Conservation (phyloP, 2,329 filamentous ascomycete genomes). For the Paecilomyces dactylethromorphus region DNA sequence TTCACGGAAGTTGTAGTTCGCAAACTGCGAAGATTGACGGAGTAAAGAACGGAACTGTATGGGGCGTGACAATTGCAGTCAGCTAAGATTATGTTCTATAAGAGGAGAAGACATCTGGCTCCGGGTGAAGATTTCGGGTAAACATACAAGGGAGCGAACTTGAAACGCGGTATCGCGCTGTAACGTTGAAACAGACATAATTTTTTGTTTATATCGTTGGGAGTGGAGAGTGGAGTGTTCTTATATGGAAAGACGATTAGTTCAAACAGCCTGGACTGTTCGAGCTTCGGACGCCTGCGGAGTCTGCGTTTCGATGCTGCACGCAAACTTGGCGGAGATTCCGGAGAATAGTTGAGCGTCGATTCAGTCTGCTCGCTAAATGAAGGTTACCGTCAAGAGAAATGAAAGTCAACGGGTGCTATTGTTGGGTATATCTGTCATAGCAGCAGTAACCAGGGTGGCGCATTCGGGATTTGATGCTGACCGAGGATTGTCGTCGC, state of each 20-base stretch:
- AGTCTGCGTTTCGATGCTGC: not conserved
- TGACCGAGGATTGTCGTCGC: not conserved
- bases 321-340: not conserved
- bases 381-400: not conserved
- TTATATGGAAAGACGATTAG: not conserved
- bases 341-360: not conserved
- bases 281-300: not conserved
- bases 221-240: constrained; percentile 1
- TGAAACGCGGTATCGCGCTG: constrained; percentile 40
- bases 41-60: constrained; percentile 83
- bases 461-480: constrained; percentile 9
- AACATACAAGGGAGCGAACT: constrained; percentile 40
- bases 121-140: not conserved
- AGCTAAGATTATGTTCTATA: not conserved
- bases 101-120: not conserved
- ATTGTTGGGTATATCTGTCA: constrained; percentile 15
- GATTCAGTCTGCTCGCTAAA: not conserved
- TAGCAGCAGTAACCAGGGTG: constrained; percentile 14
- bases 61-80: not conserved
- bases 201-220: constrained; percentile 5
- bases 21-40: constrained; percentile 78
- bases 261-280: not conserved
- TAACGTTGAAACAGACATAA: constrained; percentile 39
- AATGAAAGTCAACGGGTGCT: constrained; percentile 3
- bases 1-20: constrained; percentile 95